phyloP scores from a whole-genome alignment of 768 basidiomycete species.

The Pholiota microspora region DNA sequence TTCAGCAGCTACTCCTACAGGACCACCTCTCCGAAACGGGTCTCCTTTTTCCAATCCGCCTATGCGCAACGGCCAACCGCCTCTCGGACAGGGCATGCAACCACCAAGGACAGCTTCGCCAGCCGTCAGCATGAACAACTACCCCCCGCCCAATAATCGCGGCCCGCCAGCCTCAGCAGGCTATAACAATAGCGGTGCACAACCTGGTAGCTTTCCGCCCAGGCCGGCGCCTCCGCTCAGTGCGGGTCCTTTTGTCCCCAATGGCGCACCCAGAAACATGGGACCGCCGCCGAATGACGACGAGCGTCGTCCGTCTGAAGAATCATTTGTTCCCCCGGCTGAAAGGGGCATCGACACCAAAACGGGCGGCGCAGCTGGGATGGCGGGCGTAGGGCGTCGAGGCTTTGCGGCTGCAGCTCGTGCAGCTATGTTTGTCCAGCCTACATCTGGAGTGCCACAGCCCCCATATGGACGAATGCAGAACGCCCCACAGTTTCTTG shows the following conservation, averaged over 20 bases:
- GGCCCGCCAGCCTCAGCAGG: not conserved
- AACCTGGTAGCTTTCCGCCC: not conserved
- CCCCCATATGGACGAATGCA: conserved; percentile 23
- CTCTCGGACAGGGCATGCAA: not conserved
- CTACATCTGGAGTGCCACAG: conserved; percentile 14
- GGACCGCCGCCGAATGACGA: not conserved
- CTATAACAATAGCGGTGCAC: not conserved
- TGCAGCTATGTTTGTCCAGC: conserved; percentile 37
- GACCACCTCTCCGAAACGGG: conserved; percentile 7
- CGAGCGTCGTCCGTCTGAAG: not conserved
- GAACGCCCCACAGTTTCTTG: conserved; percentile 42
- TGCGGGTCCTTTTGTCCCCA: not conserved
- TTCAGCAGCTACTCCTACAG: conserved; percentile 2
- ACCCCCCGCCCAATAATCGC: not conserved
- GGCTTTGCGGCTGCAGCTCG: conserved; percentile 80
- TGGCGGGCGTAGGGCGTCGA: conserved; percentile 89
- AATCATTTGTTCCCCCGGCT: conserved; percentile 24
- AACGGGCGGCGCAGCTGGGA: conserved; percentile 73
- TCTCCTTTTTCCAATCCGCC: conserved; percentile 9
- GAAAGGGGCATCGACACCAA: conserved; percentile 61
- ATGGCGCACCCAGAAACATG: conserved; percentile 9
- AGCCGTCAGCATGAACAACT: not conserved
- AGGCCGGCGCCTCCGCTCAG: not conserved
- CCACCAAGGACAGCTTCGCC: not conserved
- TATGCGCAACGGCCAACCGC: conserved; percentile 1